Evolutionary conservation across 352 stramenopile genomes (phyloP).

Genomic region (Globisporangium radiosum): DNA sequence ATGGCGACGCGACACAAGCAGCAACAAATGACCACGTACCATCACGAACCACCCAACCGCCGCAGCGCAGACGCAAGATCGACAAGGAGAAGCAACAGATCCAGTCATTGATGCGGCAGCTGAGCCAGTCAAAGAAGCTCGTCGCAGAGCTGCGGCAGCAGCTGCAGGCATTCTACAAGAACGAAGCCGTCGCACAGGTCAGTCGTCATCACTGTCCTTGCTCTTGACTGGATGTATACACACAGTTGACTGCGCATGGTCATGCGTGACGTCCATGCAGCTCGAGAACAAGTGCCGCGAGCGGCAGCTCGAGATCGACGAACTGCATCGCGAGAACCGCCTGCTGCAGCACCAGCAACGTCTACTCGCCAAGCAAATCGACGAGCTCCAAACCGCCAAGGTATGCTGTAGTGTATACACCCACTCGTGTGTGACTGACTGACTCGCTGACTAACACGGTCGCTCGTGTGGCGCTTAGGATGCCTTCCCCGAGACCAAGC

Average conservation of each 20-base stretch:
- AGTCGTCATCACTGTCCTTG: not conserved
- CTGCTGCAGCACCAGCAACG: constrained; percentile 51
- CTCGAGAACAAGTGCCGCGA: constrained; percentile 64
- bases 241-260: no score
- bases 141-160: constrained; percentile 40
- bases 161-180: constrained; percentile 41
- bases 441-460: not conserved
- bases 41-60: not conserved
- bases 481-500: constrained; percentile 40
- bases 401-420: constrained; percentile 11
- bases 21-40: not conserved
- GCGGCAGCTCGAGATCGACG: constrained; percentile 52
- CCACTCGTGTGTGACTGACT: not conserved
- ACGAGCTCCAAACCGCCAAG: constrained; percentile 50
- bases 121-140: constrained; percentile 35
- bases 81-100: constrained; percentile 10
- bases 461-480: constrained; percentile 18
- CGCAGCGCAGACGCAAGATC: constrained; percentile 3
- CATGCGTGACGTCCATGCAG: constrained; percentile 11
- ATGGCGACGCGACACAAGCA: not conserved
- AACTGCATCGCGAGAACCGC: constrained; percentile 52
- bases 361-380: constrained; percentile 43
- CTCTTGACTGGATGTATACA: no score
- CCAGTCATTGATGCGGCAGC: constrained; percentile 28
- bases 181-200: constrained; percentile 44